These are phyloP conservation scores for Ophiostoma pallidulum DNA, from an alignment of 2,329 filamentous ascomycete species.

Conservation along the genomic window DNA sequence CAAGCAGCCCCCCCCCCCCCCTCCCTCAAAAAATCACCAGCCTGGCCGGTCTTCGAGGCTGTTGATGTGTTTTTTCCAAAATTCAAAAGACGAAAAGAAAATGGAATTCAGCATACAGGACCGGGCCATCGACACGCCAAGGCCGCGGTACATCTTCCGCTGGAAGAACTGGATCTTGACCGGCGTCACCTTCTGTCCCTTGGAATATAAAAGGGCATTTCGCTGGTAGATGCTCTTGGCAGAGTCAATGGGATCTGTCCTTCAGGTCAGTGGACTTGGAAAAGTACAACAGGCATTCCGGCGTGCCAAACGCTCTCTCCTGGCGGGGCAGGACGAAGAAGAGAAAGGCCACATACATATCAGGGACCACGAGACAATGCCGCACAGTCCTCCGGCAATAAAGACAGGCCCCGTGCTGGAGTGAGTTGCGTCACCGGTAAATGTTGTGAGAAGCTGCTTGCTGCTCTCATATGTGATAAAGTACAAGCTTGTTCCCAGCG, in stretches of 20 bases:
- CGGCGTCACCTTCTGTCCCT: slow-evolving; percentile 52
- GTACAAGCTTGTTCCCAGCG: slow-evolving; percentile 73
- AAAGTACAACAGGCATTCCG: background rate
- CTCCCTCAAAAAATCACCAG: background rate
- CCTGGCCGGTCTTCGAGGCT: slow-evolving; percentile 36
- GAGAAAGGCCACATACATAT: slow-evolving; percentile 46
- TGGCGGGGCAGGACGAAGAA: too few species aligned
- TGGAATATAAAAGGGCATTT: slow-evolving; percentile 62
- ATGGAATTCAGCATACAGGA: slow-evolving; percentile 79
- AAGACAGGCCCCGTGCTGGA: slow-evolving; percentile 72
- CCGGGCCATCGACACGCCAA: slow-evolving; percentile 74
- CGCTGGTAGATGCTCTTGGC: slow-evolving; percentile 81
- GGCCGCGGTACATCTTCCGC: slow-evolving; percentile 68
- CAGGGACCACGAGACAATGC: slow-evolving; percentile 72
- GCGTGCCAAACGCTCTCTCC: too few species aligned
- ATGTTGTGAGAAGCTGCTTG: slow-evolving; percentile 71
- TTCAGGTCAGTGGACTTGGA: too few species aligned
- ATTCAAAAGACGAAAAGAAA: slow-evolving; percentile 83
- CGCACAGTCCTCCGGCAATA: slow-evolving; percentile 69
- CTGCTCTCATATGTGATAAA: slow-evolving; percentile 84
- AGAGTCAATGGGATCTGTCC: slow-evolving; percentile 62
- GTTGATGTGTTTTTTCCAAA: slow-evolving; percentile 62
- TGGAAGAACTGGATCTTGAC: slow-evolving; percentile 73
- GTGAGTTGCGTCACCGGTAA: slow-evolving; percentile 60
- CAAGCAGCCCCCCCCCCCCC: too few species aligned